Evolutionary conservation across 768 basidiomycete genomes (phyloP).

Genomic region (Symmetrospora coprosmae): DNA sequence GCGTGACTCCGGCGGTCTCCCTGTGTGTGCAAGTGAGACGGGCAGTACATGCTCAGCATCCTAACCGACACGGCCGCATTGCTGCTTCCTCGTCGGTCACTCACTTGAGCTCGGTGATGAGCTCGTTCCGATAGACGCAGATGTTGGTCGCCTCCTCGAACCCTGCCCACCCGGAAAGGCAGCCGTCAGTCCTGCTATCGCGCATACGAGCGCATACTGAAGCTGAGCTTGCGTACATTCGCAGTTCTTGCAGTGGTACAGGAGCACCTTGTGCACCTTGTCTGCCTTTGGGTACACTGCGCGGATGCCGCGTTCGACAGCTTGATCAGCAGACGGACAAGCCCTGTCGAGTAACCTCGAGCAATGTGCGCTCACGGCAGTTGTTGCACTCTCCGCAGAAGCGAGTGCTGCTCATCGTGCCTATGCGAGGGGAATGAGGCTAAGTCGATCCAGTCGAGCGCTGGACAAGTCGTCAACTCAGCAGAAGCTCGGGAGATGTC

Average conservation of each 20-base stretch:
- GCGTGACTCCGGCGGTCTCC: slow-evolving; percentile 83
- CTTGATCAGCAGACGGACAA: neutral
- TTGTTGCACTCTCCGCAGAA: slow-evolving; percentile 21
- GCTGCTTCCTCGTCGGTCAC: slow-evolving; percentile 21
- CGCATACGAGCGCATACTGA: too few species aligned
- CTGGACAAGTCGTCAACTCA: too few species aligned
- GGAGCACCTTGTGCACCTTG: slow-evolving; percentile 64
- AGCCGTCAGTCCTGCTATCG: too few species aligned
- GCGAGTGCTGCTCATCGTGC: too few species aligned
- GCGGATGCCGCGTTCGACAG: neutral
- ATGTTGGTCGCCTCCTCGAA: slow-evolving; percentile 64
- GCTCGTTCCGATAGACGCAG: slow-evolving; percentile 83
- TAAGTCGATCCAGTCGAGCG: too few species aligned
- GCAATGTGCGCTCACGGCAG: neutral
- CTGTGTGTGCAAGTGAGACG: slow-evolving; percentile 39
- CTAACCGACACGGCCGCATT: neutral
- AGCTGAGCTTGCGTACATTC: slow-evolving; percentile 53
- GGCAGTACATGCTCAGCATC: neutral
- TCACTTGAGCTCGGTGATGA: slow-evolving; percentile 84
- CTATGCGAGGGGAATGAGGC: too few species aligned
- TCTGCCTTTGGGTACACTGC: slow-evolving; percentile 52
- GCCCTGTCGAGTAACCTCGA: neutral
- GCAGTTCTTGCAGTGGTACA: slow-evolving; percentile 85
- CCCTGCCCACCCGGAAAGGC: neutral
- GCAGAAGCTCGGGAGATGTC: too few species aligned